These are phyloP conservation scores for Hortaea sp. DNA, from an alignment of 2,329 filamentous ascomycete species.

Conservation along the genomic window DNA sequence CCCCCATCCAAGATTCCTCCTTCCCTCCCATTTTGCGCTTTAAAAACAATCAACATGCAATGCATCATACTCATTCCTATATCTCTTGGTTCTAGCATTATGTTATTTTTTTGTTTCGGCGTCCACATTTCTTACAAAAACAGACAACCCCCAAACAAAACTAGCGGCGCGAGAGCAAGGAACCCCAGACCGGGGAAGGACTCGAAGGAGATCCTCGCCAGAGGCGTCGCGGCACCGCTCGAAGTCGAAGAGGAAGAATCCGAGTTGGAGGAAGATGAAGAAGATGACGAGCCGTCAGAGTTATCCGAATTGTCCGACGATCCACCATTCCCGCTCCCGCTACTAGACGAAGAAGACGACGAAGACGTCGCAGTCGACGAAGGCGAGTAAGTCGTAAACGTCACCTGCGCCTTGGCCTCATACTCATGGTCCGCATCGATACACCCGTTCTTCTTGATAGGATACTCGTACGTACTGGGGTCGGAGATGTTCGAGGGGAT, in stretches of 20 bases:
- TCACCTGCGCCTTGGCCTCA: conserved; percentile 5
- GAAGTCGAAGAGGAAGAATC: neutral
- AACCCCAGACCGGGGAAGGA: too few species aligned
- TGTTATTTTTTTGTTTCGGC: too few species aligned
- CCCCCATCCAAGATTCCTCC: too few species aligned
- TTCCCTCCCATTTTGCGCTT: too few species aligned
- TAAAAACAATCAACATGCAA: too few species aligned
- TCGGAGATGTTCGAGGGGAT: conserved; percentile 14
- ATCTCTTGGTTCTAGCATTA: too few species aligned
- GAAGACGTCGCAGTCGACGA: neutral
- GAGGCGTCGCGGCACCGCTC: too few species aligned
- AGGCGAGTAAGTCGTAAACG: neutral
- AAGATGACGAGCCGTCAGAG: neutral
- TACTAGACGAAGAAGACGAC: neutral
- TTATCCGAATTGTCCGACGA: neutral
- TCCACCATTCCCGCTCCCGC: neutral
- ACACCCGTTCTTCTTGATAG: conserved; percentile 10
- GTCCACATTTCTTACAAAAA: too few species aligned
- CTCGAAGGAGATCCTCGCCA: too few species aligned
- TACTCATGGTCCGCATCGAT: conserved; percentile 10
- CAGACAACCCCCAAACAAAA: too few species aligned
- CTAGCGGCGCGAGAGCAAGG: too few species aligned
- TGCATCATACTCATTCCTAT: too few species aligned
- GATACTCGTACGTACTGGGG: conserved; percentile 10
- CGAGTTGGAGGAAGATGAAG: neutral